Evolutionary conservation across 805 yeast species (phyloP).

Genomic region (Candida wancherniae): DNA sequence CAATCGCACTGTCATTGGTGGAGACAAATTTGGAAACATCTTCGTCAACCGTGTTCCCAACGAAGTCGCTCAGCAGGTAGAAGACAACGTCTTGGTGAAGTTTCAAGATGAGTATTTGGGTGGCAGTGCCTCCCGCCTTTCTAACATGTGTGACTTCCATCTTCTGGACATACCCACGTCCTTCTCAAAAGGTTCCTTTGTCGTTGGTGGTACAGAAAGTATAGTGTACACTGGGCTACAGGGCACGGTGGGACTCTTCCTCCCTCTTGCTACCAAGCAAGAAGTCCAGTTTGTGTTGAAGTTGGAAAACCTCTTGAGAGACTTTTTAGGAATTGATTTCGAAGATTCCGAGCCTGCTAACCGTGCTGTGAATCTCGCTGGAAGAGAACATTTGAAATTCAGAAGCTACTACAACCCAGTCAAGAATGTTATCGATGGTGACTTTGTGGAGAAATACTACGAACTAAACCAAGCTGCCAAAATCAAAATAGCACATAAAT

Average conservation of each 20-base stretch:
- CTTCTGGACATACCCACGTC: slow-evolving; percentile 68
- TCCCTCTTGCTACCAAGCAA: slow-evolving; percentile 58
- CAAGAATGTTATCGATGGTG: slow-evolving; percentile 81
- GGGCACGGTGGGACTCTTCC: slow-evolving; percentile 73
- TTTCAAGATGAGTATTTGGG: slow-evolving; percentile 35
- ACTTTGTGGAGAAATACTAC: slow-evolving; percentile 60
- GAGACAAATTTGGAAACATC: slow-evolving; percentile 83
- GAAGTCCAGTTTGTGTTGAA: slow-evolving; percentile 58
- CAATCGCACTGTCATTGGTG: slow-evolving; percentile 70
- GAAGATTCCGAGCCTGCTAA: slow-evolving; percentile 23
- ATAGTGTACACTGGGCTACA: slow-evolving; percentile 71
- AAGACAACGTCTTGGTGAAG: slow-evolving; percentile 40
- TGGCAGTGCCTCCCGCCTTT: slow-evolving; percentile 52
- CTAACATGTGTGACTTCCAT: slow-evolving; percentile 51
- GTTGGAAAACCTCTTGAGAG: slow-evolving; percentile 46
- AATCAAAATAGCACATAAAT: slow-evolving; percentile 32
- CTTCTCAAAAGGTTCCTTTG: slow-evolving; percentile 49
- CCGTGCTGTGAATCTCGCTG: slow-evolving; percentile 40
- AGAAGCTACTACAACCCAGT: slow-evolving; percentile 81
- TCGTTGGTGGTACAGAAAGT: slow-evolving; percentile 60
- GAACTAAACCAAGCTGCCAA: slow-evolving; percentile 31
- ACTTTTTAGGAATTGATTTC: slow-evolving; percentile 22
- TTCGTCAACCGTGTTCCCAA: slow-evolving; percentile 60
- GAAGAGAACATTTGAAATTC: slow-evolving; percentile 62
- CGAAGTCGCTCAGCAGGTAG: slow-evolving; percentile 44